Conservation (phyloP, 306 rosid species). For the Arachis stenosperma region DNA sequence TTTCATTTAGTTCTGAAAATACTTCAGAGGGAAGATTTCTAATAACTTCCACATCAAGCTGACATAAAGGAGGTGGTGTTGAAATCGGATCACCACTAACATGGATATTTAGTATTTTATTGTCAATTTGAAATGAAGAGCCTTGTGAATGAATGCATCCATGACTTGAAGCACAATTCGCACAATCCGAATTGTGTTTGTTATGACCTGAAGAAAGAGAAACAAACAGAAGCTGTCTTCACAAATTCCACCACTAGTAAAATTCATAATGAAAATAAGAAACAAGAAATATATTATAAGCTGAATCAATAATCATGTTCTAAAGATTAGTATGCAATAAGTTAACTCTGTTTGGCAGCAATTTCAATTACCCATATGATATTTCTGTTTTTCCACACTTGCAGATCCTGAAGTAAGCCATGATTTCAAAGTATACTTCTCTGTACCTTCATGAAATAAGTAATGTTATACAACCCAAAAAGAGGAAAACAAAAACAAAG, state of each 20-base stretch:
- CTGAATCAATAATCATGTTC: not conserved
- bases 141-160: conserved; percentile 41
- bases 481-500: conserved; percentile 9
- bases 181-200: conserved; percentile 42
- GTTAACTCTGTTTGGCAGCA: conserved; percentile 28
- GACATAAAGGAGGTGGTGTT: conserved; percentile 68
- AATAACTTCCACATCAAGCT: conserved; percentile 83
- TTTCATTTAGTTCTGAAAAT: conserved; percentile 74
- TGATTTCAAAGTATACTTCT: conserved; percentile 60
- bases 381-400: conserved; percentile 47
- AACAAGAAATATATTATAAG: not conserved
- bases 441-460: conserved; percentile 51
- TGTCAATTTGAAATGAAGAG: conserved; percentile 47
- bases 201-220: conserved; percentile 51
- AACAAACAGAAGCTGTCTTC: conserved; percentile 23
- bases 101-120: conserved; percentile 45
- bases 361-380: conserved; percentile 41
- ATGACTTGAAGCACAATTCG: conserved; percentile 19
- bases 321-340: conserved; percentile 17
- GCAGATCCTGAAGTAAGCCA: conserved; percentile 74
- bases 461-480: conserved; percentile 25
- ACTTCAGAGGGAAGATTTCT: conserved; percentile 84
- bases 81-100: conserved; percentile 46
- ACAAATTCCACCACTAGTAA: conserved; percentile 31
- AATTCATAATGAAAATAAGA: conserved; percentile 16